Evolutionary conservation across 371 early-diverging fungal species (phyloP).

Genomic region (Circinella umbellata): DNA sequence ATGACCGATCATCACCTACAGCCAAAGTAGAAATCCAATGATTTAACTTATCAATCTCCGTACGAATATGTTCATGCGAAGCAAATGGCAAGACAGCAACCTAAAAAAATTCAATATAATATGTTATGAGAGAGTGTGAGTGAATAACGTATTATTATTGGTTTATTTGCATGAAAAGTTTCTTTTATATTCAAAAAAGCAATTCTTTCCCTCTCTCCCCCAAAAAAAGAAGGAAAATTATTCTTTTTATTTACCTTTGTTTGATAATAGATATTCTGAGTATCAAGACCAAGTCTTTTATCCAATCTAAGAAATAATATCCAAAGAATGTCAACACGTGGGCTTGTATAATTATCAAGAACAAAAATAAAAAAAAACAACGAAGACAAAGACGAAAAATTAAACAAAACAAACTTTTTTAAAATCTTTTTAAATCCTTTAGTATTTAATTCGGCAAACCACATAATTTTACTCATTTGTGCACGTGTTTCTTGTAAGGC

Average conservation of each 20-base stretch:
- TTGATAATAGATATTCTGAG: conserved; percentile 55
- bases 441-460: conserved; percentile 71
- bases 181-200: too few relatives aligned
- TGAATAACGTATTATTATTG: too few relatives aligned
- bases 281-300: conserved; percentile 57
- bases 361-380: too few relatives aligned
- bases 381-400: too few relatives aligned
- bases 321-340: conserved; percentile 4
- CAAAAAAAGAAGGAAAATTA: neutral
- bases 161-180: too few relatives aligned
- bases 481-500: conserved; percentile 66
- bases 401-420: conserved; percentile 62
- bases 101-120: conserved; percentile 6
- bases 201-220: conserved; percentile 2
- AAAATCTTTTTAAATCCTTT: conserved; percentile 73
- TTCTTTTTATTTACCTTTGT: conserved; percentile 46
- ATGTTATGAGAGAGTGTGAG: too few relatives aligned
- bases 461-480: conserved; percentile 61
- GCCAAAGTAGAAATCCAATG: conserved; percentile 33
- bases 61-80: conserved; percentile 29
- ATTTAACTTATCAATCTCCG: conserved; percentile 33
- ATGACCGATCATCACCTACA: conserved; percentile 16
- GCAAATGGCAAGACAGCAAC: conserved; percentile 46
- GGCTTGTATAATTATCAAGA: too few relatives aligned
- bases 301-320: conserved; percentile 58